Evolutionary conservation across 768 basidiomycete species (phyloP).

Genomic region (Tulasnella calospora): DNA sequence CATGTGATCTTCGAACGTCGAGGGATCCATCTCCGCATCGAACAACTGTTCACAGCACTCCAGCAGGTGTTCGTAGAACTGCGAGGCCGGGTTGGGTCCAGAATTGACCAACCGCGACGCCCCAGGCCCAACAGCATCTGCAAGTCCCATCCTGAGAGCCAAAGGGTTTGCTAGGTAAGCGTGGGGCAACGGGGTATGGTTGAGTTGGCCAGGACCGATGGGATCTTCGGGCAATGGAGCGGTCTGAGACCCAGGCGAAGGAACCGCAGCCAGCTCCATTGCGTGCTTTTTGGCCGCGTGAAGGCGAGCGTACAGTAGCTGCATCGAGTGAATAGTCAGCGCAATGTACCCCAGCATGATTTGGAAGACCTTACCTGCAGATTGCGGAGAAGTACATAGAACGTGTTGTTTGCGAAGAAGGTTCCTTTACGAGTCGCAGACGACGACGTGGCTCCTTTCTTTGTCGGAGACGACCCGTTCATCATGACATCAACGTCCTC

Average conservation of each 20-base stretch:
- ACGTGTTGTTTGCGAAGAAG: slow-evolving; percentile 89
- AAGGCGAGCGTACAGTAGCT: slow-evolving; percentile 88
- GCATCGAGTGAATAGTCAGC: slow-evolving; percentile 26
- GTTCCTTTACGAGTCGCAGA: slow-evolving; percentile 22
- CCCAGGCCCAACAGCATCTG: slow-evolving; percentile 68
- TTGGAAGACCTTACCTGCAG: slow-evolving; percentile 65
- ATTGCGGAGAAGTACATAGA: slow-evolving; percentile 83
- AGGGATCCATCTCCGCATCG: slow-evolving; percentile 85
- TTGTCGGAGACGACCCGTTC: background rate
- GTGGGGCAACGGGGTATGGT: slow-evolving; percentile 54
- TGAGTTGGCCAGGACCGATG: background rate
- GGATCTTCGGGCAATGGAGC: background rate
- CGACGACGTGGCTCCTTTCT: background rate
- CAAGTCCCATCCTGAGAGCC: slow-evolving; percentile 76
- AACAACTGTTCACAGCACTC: slow-evolving; percentile 91
- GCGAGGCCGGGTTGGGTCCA: slow-evolving; percentile 46
- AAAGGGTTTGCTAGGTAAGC: slow-evolving; percentile 70
- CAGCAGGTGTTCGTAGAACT: slow-evolving; percentile 83
- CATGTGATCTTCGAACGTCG: slow-evolving; percentile 93
- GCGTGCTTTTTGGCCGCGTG: slow-evolving; percentile 80
- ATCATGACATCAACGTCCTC: slow-evolving; percentile 17
- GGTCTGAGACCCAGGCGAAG: background rate
- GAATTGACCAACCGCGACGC: slow-evolving; percentile 27
- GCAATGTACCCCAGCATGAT: background rate
- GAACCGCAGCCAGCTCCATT: slow-evolving; percentile 49